A percentile compares a stretch with the other conserved stretches of the same genome.
phyloP scores from a whole-genome alignment of 2,329 filamentous ascomycete species.

The Sporothrix pseudoabietina region DNA sequence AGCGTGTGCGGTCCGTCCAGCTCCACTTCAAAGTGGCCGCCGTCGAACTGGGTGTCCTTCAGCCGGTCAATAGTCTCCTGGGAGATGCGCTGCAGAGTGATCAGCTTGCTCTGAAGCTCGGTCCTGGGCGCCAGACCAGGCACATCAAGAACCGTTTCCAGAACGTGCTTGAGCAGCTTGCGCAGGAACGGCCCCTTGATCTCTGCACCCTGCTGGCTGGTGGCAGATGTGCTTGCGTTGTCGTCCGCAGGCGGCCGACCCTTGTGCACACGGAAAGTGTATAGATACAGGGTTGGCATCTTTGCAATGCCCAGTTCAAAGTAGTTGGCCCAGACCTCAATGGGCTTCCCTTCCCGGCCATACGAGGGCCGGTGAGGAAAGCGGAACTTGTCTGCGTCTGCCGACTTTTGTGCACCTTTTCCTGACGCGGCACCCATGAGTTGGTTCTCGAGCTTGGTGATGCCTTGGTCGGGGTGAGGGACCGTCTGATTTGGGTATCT shows the following conservation, averaged over 20 bases:
- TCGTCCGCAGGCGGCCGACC: conserved; percentile 33
- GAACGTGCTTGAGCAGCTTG: conserved; percentile 31
- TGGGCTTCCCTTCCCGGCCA: conserved; percentile 46
- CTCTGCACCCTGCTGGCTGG: neutral
- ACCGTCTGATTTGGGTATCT: conserved; percentile 25
- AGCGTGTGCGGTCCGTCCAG: conserved; percentile 49
- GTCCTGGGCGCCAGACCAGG: conserved; percentile 37
- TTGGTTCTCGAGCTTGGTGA: conserved; percentile 38
- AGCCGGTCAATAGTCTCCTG: conserved; percentile 23
- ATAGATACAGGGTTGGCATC: conserved; percentile 47
- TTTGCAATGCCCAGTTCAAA: conserved; percentile 48
- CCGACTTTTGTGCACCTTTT: neutral
- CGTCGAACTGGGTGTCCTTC: conserved; percentile 28
- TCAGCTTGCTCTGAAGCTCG: conserved; percentile 34
- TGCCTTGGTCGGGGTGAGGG: conserved; percentile 37
- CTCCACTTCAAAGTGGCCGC: conserved; percentile 40
- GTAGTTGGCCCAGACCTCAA: conserved; percentile 59
- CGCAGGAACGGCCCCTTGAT: conserved; percentile 34
- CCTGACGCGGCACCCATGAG: conserved; percentile 30
- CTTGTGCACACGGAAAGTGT: conserved; percentile 46
- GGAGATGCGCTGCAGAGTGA: conserved; percentile 30
- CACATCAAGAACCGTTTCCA: conserved; percentile 44
- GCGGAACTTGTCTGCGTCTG: neutral
- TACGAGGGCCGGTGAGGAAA: conserved; percentile 55
- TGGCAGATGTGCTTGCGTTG: conserved; percentile 32